Base-by-base conservation (phyloP, 78 protist genomes). In the Dictyostelium citrinum region DNA sequence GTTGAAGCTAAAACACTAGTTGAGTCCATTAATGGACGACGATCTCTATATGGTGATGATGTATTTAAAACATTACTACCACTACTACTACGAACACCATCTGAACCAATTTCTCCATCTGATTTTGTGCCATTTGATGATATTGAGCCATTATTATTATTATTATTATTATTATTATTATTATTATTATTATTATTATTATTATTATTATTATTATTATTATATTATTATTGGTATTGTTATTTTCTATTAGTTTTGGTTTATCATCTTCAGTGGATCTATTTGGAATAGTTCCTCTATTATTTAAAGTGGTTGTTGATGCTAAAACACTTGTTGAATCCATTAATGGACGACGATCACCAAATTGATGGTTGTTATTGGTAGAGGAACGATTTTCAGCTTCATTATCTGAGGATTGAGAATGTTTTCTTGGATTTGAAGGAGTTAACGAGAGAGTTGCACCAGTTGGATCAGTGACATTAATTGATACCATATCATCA, bases 331-430 rank as follows among this genome's bases (percentile, higher is more conserved):
- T 27, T 16, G 2, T 33, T 70, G 77, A 70, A 33, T 70, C 77
- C 20, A 70, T 70, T 70, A 70, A 33, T 70, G 77, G 77, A 70
- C 45, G 77, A 70, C 77, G 77, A 70, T 70, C 45, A 70, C 72
- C 72, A 5, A 64, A 64, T 20, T 58, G 24, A 58, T 58, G 17
- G 5, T 58, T 58, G 5, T 7, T n/a, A 20, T n/a, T 58, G 16
- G 17, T 58, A 6, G 67, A 58, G 1, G 22, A 17, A 22, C 67
- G 67, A 6, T 14, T n/a, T 64, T 64, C 72, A 10, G 16, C n/a
- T 29, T 67, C 75, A 11, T 12, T 12, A 14, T 29, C 39, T 67
- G 75, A 67, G 9, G 31, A 60, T 67, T 67, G 75, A 27, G 17
- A 49, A 49, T 49, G 60, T 49, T 49, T 49, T 49, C 60, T 49